Percentiles rank a stretch among this genome's conserved stretches.
phyloP scores from a whole-genome alignment of 2,329 filamentous ascomycete species.

The Aspergillus nomiae region DNA sequence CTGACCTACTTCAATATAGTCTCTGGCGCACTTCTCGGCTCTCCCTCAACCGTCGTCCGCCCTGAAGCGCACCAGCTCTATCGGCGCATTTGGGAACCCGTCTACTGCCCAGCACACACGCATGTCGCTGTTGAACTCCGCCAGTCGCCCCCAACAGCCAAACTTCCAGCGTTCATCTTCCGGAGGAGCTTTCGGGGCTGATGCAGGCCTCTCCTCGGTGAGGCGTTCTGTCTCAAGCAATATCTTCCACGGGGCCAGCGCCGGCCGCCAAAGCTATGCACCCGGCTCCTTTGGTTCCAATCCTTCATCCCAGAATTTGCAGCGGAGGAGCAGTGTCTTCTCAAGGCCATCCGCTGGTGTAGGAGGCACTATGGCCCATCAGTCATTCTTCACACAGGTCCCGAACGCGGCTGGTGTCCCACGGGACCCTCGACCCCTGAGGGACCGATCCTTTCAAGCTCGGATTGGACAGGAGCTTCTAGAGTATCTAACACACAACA shows the following conservation, averaged over 20 bases:
- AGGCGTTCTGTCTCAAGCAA: slow-evolving; percentile 77
- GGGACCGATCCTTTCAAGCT: slow-evolving; percentile 76
- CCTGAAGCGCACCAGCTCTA: slow-evolving; percentile 88
- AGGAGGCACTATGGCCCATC: slow-evolving; percentile 69
- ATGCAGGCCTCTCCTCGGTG: slow-evolving; percentile 78
- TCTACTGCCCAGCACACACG: slow-evolving; percentile 73
- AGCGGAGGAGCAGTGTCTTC: slow-evolving; percentile 80
- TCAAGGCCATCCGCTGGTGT: slow-evolving; percentile 64
- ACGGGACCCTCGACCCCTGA: slow-evolving; percentile 81
- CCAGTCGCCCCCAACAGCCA: slow-evolving; percentile 80
- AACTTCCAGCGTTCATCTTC: slow-evolving; percentile 80
- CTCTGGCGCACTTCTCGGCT: slow-evolving; percentile 62
- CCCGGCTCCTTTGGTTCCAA: slow-evolving; percentile 57
- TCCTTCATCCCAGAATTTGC: slow-evolving; percentile 57
- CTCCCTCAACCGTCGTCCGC: slow-evolving; percentile 91
- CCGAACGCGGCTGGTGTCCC: slow-evolving; percentile 80
- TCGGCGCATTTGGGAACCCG: slow-evolving; percentile 64
- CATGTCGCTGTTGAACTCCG: slow-evolving; percentile 84
- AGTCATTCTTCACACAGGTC: slow-evolving; percentile 92
- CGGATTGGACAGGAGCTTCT: slow-evolving; percentile 85
- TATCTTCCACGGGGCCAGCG: slow-evolving; percentile 58
- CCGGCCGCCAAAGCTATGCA: slow-evolving; percentile 72
- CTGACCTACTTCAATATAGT: slow-evolving; percentile 20
- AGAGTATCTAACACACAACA: slow-evolving; percentile 89
- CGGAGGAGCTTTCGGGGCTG: slow-evolving; percentile 73